A percentile compares a stretch with the other conserved stretches of the same genome.
phyloP scores from a whole-genome alignment of 202 grass and related monocot genomes.

The Saccharum hybrid region DNA sequence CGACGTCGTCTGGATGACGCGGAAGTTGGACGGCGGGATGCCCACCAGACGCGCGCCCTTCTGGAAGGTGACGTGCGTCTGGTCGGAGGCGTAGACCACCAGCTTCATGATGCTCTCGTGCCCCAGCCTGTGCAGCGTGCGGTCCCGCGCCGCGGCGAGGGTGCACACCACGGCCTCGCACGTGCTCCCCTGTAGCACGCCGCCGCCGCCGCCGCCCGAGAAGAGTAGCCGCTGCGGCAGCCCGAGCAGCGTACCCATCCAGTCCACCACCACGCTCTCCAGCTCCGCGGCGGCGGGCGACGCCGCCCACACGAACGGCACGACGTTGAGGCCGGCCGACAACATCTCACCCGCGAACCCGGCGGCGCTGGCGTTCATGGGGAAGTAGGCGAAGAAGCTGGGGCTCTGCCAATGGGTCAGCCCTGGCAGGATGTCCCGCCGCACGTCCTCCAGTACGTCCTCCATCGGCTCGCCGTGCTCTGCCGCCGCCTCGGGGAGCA shows the following conservation, averaged over 20 bases:
- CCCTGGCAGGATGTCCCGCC: conserved; percentile 42
- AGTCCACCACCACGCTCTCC: conserved; percentile 52
- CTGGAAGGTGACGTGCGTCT: conserved; percentile 59
- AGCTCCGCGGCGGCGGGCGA: conserved; percentile 56
- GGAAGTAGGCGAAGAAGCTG: conserved; percentile 60
- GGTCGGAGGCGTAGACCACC: conserved; percentile 65
- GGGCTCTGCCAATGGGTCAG: conserved; percentile 69
- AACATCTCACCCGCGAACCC: conserved; percentile 61
- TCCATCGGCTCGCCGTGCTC: conserved; percentile 38
- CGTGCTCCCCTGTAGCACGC: conserved; percentile 57
- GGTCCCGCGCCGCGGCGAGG: conserved; percentile 46
- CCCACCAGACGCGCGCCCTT: conserved; percentile 57
- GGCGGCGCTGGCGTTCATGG: conserved; percentile 46
- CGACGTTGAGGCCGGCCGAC: conserved; percentile 49
- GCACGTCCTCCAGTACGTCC: conserved; percentile 44
- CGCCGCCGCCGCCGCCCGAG: conserved; percentile 47
- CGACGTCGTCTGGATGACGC: conserved; percentile 33
- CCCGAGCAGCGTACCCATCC: conserved; percentile 52
- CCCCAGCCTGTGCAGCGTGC: conserved; percentile 31
- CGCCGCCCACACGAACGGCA: conserved; percentile 50
- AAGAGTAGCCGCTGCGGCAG: conserved; percentile 55
- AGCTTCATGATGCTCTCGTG: conserved; percentile 41
- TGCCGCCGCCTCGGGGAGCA: conserved; percentile 44
- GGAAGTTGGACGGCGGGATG: conserved; percentile 59
- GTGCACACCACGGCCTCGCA: conserved; percentile 69